Evolutionary conservation across 1,284 basidiomycete species (phyloP).

Genomic region (Sporisorium iseilematis-ciliati): DNA sequence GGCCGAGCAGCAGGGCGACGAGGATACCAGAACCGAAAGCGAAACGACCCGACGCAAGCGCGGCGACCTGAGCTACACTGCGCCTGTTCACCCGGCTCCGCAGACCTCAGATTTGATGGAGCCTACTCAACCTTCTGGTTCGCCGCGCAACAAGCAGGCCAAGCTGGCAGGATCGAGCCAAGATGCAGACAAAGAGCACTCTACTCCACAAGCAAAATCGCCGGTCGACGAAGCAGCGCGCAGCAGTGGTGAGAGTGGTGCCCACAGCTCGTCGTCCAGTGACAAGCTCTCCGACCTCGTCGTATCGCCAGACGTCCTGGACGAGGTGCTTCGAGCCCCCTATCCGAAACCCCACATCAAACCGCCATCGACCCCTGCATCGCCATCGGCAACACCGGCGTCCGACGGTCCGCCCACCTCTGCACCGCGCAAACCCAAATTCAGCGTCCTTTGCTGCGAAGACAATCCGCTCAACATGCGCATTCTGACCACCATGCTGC

Average conservation of each 20-base stretch:
- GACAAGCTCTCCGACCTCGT: constrained; percentile 47
- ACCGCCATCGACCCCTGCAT: constrained; percentile 10
- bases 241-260: constrained; percentile 12
- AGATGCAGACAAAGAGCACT: constrained; percentile 1
- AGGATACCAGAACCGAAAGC: constrained; percentile 11
- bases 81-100: constrained; percentile 19
- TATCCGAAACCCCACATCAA: constrained; percentile 27
- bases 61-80: constrained; percentile 43
- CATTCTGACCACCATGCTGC: constrained; percentile 52
- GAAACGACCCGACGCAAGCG: constrained; percentile 28
- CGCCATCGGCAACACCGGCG: not conserved
- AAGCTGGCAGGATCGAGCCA: not conserved
- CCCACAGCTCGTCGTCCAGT: constrained; percentile 6
- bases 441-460: constrained; percentile 58
- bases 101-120: constrained; percentile 19
- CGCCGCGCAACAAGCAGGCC: constrained; percentile 10
- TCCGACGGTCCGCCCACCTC: not conserved
- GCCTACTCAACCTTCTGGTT: constrained; percentile 12
- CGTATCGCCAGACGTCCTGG: constrained; percentile 28
- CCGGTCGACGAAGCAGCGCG: constrained; percentile 18
- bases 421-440: constrained; percentile 16
- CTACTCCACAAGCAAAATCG: constrained; percentile 19
- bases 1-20: constrained; percentile 30
- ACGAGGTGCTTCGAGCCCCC: constrained; percentile 47
- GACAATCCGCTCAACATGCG: constrained; percentile 62